Conservation (phyloP, 2,329 filamentous ascomycete species). For the Alternaria infectoria region DNA sequence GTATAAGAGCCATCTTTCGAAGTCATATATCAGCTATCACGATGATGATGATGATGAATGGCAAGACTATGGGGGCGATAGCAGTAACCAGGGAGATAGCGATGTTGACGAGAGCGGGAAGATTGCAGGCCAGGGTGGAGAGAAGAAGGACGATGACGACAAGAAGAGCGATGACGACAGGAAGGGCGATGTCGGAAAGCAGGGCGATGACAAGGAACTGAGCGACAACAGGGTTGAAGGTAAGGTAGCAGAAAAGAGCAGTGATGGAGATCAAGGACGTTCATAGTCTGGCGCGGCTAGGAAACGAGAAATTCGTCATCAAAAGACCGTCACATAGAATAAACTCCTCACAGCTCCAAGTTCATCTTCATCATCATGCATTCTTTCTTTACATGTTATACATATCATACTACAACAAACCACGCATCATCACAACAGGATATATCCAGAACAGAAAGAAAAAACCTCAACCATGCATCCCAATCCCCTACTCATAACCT, state of each 20-base stretch:
- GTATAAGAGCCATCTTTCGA: no score
- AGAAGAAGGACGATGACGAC: not conserved
- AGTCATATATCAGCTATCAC: no score
- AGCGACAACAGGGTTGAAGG: accelerated
- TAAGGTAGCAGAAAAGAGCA: not conserved
- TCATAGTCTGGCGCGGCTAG: not conserved
- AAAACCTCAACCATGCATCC: not conserved
- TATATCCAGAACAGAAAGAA: not conserved
- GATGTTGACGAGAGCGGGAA: not conserved
- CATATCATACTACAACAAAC: not conserved
- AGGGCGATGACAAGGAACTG: not conserved
- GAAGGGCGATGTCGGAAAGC: not conserved
- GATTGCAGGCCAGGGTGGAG: no score
- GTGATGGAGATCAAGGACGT: not conserved
- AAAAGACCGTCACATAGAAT: no score
- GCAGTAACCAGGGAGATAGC: not conserved
- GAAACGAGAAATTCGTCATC: no score
- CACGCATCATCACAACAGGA: not conserved
- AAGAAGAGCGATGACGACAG: not conserved
- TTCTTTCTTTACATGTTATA: not conserved
- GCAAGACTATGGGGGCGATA: no score
- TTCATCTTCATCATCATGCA: not conserved
- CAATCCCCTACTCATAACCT: not conserved
- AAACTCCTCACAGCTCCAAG: no score
- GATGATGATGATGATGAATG: no score